Evolutionary conservation across 495 filamentous ascomycete species (phyloP), one percentile per base, ranked within the genome.

Genomic region (Glonium stellatum): DNA sequence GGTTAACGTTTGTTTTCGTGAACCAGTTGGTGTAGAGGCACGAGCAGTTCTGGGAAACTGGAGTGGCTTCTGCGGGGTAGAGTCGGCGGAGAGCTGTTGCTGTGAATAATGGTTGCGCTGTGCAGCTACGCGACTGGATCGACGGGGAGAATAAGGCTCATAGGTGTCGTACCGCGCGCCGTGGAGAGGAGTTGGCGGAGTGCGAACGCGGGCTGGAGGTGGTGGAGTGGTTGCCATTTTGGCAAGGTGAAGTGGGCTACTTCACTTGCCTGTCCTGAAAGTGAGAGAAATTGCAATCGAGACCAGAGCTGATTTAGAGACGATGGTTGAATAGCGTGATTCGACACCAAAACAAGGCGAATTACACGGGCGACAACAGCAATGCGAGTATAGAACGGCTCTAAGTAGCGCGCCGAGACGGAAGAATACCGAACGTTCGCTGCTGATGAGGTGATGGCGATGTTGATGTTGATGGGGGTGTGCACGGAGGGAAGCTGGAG

Each of bases 151-250:
- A 71, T 86, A 90, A 23, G 87, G 87, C 62, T 87, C 81, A 72
- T 84, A 89, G 53, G 48, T 69, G 74, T 95, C 88, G 58, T 81
- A 79, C 66, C 78, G 83, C 53, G 80, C 70, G 50, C 87, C 87
- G 74, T 85, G 82, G 37, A 80, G 82, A 18, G 90, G 90, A 41
- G 90, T 87, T 50, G 82, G 77, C 50, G 90, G 90, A 41, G 86
- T 85, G 58, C 79, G 79, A 49, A 87, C 70, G 44, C 76, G 75
- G 34, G 79, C 77, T 41, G 78, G 75, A 42, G 83, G 83, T 18
- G 85, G 84, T 41, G 87, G 86, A 63, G 90, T 90, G 46, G 83
- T 74, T 63, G 83, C 75, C 81, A 85, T 85, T 41, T 57, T 67
- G 37, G 48, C 23, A 15, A 55, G 36, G 39, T 48, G 62, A 50